Evolutionary conservation across 106 monocot genomes (phyloP), one percentile per base, ranked within the genome.

Genomic region (Allium fistulosum): DNA sequence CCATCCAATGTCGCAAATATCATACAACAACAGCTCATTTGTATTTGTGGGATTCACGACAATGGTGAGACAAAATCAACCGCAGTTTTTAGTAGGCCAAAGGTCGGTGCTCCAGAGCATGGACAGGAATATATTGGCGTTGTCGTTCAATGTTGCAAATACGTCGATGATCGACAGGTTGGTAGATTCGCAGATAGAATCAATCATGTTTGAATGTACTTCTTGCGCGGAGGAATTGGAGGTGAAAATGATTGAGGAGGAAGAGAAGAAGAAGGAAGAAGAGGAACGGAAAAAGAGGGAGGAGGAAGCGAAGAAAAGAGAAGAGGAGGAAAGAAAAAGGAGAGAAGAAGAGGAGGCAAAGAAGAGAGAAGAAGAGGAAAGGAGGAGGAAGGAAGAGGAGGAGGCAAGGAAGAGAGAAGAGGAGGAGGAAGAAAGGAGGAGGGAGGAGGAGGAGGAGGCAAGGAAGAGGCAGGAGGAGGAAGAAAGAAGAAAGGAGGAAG

Each of bases 1-100:
- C 72, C 84, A 90, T 73, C 82, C 87, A 11, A 87, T 94, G 94
- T 78, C 74, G 7, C 90, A 94, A 53, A 79, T 87, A 48, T 84
- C 94, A 3, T 94, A 84, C 78, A 82, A 90, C 72, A 77, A 90
- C 16, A 71, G 70, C 22, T 82, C 81, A 6, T 74, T 87, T 49
- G 85, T 91, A 7, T 94, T 90, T 67, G 56, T 90, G 46, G 94
- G 90, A 50, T 85, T 90, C 51, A 83, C 65, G 58, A 87, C 78
- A 26, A 73, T 46, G 46, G 78, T 45, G 9, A 56, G 47, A 26
- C 72, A 66, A 49, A 91, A 88, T 66, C 81, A 81, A 65, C 87
- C 90, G 3, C 90, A 85, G 59, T 91, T 79, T 61, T 69, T 91
- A 17, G 79, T 81, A 1, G 87, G 94, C 46, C 73, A 65, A 71